Percentiles rank a stretch among this genome's conserved stretches.
These are phyloP conservation scores for Hyparrhenia diplandra DNA, from an alignment of 176 grass and related monocot genomes.

Conservation along the genomic window DNA sequence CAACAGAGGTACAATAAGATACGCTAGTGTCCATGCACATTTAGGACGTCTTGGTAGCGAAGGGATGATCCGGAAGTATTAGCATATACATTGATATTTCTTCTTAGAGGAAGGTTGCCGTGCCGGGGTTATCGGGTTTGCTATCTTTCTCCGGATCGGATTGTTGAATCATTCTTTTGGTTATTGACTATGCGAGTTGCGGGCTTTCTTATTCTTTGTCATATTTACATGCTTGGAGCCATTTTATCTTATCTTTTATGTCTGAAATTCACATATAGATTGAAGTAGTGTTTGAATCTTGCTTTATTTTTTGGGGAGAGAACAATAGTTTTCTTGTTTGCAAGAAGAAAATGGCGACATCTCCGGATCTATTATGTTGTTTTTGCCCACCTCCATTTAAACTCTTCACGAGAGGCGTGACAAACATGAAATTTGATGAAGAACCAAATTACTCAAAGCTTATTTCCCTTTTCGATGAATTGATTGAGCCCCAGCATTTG, in stretches of 20 bases:
- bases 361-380: conserved; percentile 86
- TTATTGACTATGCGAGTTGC: conserved; percentile 19
- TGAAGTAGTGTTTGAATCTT: conserved; percentile 15
- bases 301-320: conserved; percentile 77
- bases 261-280: conserved; percentile 2
- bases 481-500: conserved; percentile 86
- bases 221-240: neutral
- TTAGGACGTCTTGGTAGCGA: conserved; percentile 91
- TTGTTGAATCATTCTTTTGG: neutral
- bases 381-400: conserved; percentile 86
- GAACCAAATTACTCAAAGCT: conserved; percentile 95
- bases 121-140: conserved; percentile 97
- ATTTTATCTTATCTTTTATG: neutral
- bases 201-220: conserved; percentile 15
- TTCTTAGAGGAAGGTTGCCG: conserved; percentile 92
- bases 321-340: conserved; percentile 99
- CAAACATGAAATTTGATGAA: conserved; percentile 99
- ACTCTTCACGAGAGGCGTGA: conserved; percentile 86
- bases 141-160: conserved; percentile 13
- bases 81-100: conserved; percentile 91
- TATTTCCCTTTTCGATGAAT: conserved; percentile 88
- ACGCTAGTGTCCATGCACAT: conserved; percentile 98
- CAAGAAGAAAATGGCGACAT: conserved; percentile 99
- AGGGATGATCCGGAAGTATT: conserved; percentile 96
- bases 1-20: conserved; percentile 92